Evolutionary conservation across 2,329 filamentous ascomycete genomes (phyloP), one percentile per base, ranked within the genome.

Genomic region (Zelopaecilomyces penicillatus): DNA sequence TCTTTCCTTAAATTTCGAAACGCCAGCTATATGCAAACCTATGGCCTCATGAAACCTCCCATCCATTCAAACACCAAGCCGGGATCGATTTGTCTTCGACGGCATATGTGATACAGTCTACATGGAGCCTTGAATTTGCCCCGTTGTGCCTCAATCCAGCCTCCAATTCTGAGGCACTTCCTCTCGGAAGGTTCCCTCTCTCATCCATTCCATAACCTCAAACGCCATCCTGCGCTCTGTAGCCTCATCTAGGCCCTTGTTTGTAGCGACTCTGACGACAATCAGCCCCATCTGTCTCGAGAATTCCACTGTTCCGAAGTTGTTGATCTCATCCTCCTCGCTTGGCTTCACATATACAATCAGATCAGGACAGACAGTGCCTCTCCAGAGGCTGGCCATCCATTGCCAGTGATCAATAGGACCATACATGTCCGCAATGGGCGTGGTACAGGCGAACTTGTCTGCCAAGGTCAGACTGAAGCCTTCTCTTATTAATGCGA

Each of bases 391-490:
- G 37, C 86, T 91, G 32, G 91, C 91, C 72, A 93, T 88, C 91
- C 91, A 97, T 63, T 94, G 86, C 89, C 91, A 97, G 66, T 97
- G 91, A 56, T 95, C 89, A n/a, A 85, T 75, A 0, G 86, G 82
- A 11, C 80, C 77, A 62, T 94, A 95, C 5, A 75, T 73, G 58
- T 95, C 89, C 12, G 74, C 69, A 52, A 94, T 88, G 1, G 85
- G 83, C 37, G 90, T 80, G 10, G 74, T 71, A 44, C 78, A 80
- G 1, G 89, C 85, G 60, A 84, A 91, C 39, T 74, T 70, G 60
- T 96, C 86, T 1, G 87, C 83, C 0, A 84, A 76, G 9, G 83
- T 85, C 35, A 96, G 77, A 49, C 88, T 87, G 64, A 88, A 96
- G 26, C 85, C 80, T n/a, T 66, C 77, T 1, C 84, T 81, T 29